Conservation (phyloP, 345 rosid species). For the Dimocarpus longan region DNA sequence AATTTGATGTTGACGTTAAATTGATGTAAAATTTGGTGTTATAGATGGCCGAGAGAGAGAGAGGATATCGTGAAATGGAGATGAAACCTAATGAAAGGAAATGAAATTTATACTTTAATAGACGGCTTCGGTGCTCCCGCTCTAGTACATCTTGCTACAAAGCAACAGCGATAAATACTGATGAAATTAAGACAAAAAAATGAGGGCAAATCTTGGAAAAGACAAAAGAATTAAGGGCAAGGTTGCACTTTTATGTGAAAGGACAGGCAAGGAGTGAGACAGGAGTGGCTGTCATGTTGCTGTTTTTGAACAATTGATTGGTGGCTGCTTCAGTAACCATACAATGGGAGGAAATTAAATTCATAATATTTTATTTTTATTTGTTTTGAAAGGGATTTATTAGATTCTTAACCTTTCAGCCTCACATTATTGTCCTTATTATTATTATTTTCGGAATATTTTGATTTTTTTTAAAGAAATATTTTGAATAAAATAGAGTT, state of each 20-base stretch:
- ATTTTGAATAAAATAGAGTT: no score
- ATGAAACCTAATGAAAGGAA: background rate
- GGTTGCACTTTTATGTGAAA: background rate
- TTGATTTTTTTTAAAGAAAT: no score
- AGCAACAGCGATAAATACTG: background rate
- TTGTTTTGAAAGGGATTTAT: no score
- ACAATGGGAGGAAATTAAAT: no score
- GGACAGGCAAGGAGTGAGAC: background rate
- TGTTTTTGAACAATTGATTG: background rate
- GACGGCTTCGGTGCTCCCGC: background rate
- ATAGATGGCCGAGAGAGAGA: no score
- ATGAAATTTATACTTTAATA: no score
- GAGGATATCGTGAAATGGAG: background rate
- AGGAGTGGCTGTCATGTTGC: background rate
- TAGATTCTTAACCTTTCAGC: no score
- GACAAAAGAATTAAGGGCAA: background rate
- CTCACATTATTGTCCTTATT: no score
- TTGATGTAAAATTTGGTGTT: no score
- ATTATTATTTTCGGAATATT: no score
- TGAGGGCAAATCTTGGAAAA: background rate
- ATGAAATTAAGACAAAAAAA: background rate
- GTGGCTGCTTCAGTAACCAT: background rate
- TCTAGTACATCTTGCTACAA: background rate
- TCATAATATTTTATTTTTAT: no score
- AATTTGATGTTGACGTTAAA: no score